phyloP scores from a whole-genome alignment of 495 filamentous ascomycete genomes.

The Acidiella bohemica region DNA sequence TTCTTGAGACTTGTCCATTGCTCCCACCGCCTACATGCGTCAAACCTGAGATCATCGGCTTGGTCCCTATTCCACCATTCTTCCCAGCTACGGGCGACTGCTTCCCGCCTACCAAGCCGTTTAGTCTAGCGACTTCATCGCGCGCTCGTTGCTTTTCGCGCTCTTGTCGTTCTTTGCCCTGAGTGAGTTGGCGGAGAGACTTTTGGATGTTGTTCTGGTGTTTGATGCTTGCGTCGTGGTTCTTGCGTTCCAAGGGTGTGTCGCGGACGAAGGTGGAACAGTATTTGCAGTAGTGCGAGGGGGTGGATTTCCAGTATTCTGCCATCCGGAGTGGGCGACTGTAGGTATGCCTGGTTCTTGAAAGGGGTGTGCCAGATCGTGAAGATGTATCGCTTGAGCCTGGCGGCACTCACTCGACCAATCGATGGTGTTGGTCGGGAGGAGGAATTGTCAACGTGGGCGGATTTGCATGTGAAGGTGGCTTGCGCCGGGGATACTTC shows the following conservation, averaged over 20 bases:
- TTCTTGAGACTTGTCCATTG: neutral
- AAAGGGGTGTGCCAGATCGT: too few relatives aligned
- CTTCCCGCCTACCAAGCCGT: conserved; percentile 49
- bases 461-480: too few relatives aligned
- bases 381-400: too few relatives aligned
- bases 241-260: conserved; percentile 73
- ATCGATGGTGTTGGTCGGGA: too few relatives aligned
- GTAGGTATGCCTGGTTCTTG: too few relatives aligned
- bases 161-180: conserved; percentile 60
- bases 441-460: too few relatives aligned
- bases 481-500: too few relatives aligned
- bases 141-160: conserved; percentile 70
- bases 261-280: conserved; percentile 85
- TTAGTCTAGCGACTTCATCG: conserved; percentile 72
- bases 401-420: too few relatives aligned
- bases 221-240: conserved; percentile 79
- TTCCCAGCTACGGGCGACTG: too few relatives aligned
- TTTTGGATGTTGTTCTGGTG: conserved; percentile 86
- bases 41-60: conserved; percentile 1
- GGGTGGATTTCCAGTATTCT: conserved; percentile 98
- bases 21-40: conserved; percentile 7
- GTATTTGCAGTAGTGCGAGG: conserved; percentile 95
- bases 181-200: conserved; percentile 76
- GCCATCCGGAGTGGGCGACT: too few relatives aligned
- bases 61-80: conserved; percentile 1